Evolutionary conservation across 2,329 filamentous ascomycete genomes (phyloP), one percentile per base, ranked within the genome.

Genomic region (Aspergillus pseudonomiae): DNA sequence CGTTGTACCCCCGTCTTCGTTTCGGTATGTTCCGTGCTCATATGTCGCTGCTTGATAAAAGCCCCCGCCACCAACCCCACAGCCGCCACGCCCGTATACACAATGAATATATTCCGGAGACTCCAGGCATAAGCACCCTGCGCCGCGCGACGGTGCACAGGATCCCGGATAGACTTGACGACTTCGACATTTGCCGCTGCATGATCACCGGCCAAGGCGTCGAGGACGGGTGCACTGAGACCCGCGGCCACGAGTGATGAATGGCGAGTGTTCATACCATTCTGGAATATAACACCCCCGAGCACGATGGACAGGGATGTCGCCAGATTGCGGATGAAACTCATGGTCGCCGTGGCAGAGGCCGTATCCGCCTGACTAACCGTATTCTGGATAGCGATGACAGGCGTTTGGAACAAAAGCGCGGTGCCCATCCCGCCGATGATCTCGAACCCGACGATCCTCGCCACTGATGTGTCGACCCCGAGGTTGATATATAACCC

Each of bases 201-300:
- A 28, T 79, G 70, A 39, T 74, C 71, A 0, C 80, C 80, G 0
- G 80, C 77, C 70, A 65, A 80, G 24, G 46, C 61, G n/a, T 50
- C 59, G 2, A 58, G 72, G 62, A 59, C 73, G 36, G 21, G 70
- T 59, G 43, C 69, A 53, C 58, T 66, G 48, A 74, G 62, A 10
- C 74, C 71, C 6, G 69, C 85, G 89, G 11, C 89, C 85, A 12
- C 87, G 84, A 24, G 89, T 6, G n/a, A 34, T n/a, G 39, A 24
- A 6, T 61, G 39, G 2, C 34, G 30, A n/a, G 36, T 14, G 19
- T n/a, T 30, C 74, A 75, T 75, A 41, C 24, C 72, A 73, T 93
- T 92, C 77, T 92, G 88, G 78, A 94, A 93, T 41, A 94, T 85
- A 53, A 92, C 90, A n/a, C 90, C 88, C 28, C 91, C 91, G 45